A percentile compares a stretch with the other conserved stretches of the same genome.
phyloP scores from a whole-genome alignment of 2,329 filamentous ascomycete species.

The Curvularia lunata region DNA sequence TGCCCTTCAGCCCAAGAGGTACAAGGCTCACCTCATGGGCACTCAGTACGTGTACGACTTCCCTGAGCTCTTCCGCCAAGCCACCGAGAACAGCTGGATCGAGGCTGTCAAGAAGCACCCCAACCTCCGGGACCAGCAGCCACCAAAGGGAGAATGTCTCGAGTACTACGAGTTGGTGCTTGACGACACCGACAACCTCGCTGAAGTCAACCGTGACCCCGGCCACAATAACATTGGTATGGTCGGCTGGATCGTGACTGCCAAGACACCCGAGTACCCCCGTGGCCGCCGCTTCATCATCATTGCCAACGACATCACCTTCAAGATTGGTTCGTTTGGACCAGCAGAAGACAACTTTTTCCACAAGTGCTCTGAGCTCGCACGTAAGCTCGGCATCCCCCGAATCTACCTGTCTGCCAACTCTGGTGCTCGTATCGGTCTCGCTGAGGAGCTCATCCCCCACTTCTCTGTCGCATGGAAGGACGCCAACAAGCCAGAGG shows the following conservation, averaged over 20 bases:
- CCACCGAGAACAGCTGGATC: constrained; percentile 93
- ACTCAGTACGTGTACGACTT: constrained; percentile 99
- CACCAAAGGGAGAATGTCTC: constrained; percentile 86
- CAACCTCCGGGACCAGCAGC: constrained; percentile 78
- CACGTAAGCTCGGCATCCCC: constrained; percentile 90
- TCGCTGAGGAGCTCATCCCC: constrained; percentile 95
- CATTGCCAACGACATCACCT: constrained; percentile 98
- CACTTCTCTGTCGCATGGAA: constrained; percentile 99
- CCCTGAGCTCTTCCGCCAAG: constrained; percentile 98
- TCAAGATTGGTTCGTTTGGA: constrained; percentile 97
- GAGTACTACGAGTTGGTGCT: constrained; percentile 93
- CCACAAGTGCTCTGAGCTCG: constrained; percentile 97
- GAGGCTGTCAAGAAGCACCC: constrained; percentile 77
- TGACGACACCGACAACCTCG: constrained; percentile 88
- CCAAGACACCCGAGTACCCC: constrained; percentile 94
- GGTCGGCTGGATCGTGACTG: constrained; percentile 97
- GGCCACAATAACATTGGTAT: constrained; percentile 97
- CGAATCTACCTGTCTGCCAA: constrained; percentile 98
- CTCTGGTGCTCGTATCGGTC: constrained; percentile 95
- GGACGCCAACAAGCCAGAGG: constrained; percentile 76
- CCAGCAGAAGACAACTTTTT: constrained; percentile 98
- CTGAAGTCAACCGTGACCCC: constrained; percentile 92
- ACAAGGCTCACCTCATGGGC: constrained; percentile 99
- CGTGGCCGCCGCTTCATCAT: constrained; percentile 91
- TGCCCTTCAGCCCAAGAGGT: constrained; percentile 96